A percentile compares a stretch with the other conserved stretches of the same genome.
These are phyloP conservation scores for Lycium barbarum DNA, from an alignment of 257 asterid species.

Conservation along the genomic window DNA sequence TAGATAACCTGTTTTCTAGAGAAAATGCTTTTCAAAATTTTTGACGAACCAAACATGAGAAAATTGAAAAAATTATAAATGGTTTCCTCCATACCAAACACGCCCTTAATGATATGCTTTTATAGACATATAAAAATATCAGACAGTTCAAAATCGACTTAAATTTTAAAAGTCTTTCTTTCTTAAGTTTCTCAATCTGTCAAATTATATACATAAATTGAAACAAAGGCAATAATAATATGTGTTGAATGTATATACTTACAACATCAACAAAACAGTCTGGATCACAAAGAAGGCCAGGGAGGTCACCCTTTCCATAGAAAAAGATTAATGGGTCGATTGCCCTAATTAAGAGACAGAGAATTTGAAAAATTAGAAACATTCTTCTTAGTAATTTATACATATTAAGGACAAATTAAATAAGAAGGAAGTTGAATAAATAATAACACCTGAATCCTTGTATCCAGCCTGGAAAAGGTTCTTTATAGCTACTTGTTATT, in stretches of 20 bases:
- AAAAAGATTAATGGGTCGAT: neutral
- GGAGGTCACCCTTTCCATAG: constrained; percentile 18
- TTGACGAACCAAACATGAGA: too few relatives aligned
- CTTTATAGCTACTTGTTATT: constrained; percentile 48
- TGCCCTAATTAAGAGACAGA: neutral
- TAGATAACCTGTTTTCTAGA: too few relatives aligned
- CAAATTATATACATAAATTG: too few relatives aligned
- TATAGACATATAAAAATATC: too few relatives aligned
- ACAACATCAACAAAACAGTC: neutral
- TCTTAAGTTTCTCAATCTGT: too few relatives aligned
- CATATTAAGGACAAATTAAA: neutral
- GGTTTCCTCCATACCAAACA: too few relatives aligned
- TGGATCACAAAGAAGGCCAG: neutral
- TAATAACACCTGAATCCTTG: constrained; percentile 54
- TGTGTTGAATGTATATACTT: neutral
- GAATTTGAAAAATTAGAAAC: neutral
- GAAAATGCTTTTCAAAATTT: too few relatives aligned
- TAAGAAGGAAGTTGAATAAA: neutral
- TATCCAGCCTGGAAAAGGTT: constrained; percentile 66
- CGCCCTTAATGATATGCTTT: too few relatives aligned
- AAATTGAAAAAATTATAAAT: too few relatives aligned
- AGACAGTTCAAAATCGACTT: too few relatives aligned
- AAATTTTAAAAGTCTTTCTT: too few relatives aligned
- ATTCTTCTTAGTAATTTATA: neutral
- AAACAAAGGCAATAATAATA: too few relatives aligned